Conservation (phyloP, 257 asterid genomes). For the Avicennia marina region DNA sequence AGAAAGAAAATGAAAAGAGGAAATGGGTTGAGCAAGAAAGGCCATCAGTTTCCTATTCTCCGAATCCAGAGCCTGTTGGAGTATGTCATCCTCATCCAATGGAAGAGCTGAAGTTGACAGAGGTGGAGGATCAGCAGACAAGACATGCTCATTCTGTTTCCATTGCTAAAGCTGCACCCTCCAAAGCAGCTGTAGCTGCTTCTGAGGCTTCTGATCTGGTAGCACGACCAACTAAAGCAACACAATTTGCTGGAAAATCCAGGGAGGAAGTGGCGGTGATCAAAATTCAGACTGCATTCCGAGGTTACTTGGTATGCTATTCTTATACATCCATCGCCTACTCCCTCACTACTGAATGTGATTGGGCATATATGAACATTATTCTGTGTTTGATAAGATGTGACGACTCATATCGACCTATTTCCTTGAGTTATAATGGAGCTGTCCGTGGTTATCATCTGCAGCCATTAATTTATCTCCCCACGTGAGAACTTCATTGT, state of each 20-base stretch:
- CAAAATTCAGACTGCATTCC: conserved; percentile 73
- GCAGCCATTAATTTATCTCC: too few species aligned
- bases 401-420: too few species aligned
- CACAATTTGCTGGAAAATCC: conserved; percentile 45
- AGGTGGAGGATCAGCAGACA: conserved; percentile 47
- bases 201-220: conserved; percentile 53
- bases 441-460: too few species aligned
- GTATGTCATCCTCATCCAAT: conserved; percentile 36
- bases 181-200: conserved; percentile 57
- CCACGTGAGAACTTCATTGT: too few species aligned
- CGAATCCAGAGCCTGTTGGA: conserved; percentile 33
- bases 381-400: too few species aligned
- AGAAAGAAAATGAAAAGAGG: conserved; percentile 52
- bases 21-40: conserved; percentile 45
- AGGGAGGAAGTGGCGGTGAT: conserved; percentile 66
- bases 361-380: too few species aligned
- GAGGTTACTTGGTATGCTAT: conserved; percentile 66
- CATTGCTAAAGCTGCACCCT: conserved; percentile 52
- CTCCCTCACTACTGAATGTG: too few species aligned
- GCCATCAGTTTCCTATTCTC: conserved; percentile 27
- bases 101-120: conserved; percentile 43
- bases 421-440: too few species aligned
- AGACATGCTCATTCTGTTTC: conserved; percentile 43
- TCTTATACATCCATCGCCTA: too few species aligned
- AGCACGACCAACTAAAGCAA: conserved; percentile 30